These are phyloP conservation scores for Sugiyamaella xylanicola DNA, from an alignment of 1,139 yeast species.

Conservation along the genomic window DNA sequence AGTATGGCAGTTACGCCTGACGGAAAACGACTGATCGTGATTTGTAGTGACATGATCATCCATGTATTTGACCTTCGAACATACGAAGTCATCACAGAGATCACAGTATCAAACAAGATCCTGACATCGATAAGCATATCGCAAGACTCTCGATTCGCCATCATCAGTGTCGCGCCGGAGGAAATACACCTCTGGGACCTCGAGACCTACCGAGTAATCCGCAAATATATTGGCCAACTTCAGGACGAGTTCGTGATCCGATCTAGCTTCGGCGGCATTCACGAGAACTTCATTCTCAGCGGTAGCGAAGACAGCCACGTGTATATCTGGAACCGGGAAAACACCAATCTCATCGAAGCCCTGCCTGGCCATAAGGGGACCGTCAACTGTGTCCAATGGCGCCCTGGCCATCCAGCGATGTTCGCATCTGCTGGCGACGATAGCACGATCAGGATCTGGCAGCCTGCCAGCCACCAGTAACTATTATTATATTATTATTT, in stretches of 20 bases:
- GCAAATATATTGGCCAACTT: constrained; percentile 69
- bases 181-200: constrained; percentile 81
- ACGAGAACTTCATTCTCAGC: constrained; percentile 70
- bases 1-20: constrained; percentile 70
- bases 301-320: constrained; percentile 85
- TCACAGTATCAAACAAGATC: constrained; percentile 36
- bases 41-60: constrained; percentile 50
- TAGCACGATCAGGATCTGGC: constrained; percentile 90
- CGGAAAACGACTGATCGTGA: constrained; percentile 62
- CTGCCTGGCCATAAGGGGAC: constrained; percentile 66
- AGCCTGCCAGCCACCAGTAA: constrained; percentile 12
- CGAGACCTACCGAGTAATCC: constrained; percentile 51
- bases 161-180: constrained; percentile 72
- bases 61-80: constrained; percentile 53
- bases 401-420: constrained; percentile 52
- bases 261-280: constrained; percentile 71
- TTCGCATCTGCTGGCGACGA: constrained; percentile 93
- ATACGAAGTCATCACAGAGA: constrained; percentile 39
- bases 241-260: constrained; percentile 69
- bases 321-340: constrained; percentile 77
- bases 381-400: constrained; percentile 81
- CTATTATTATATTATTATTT: constrained; percentile 1
- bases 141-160: constrained; percentile 49
- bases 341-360: constrained; percentile 68
- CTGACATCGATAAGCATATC: constrained; percentile 55